Conservation (phyloP, 2,329 filamentous ascomycete genomes). For the Didymella lethalis region DNA sequence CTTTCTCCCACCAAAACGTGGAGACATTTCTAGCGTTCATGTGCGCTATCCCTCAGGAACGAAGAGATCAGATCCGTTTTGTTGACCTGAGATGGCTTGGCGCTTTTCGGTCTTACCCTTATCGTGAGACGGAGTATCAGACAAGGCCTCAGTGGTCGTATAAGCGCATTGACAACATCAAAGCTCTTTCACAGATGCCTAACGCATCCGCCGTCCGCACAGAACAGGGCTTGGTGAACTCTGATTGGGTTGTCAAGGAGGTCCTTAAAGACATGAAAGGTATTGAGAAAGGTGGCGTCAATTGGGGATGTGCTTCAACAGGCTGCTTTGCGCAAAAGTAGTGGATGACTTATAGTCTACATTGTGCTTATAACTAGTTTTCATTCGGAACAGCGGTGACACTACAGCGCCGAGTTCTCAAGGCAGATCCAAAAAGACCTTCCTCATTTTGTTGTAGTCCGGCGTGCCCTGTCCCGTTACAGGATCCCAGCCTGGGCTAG, state of each 20-base stretch:
- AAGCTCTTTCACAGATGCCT: constrained; percentile 3
- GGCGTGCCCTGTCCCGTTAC: constrained; percentile 36
- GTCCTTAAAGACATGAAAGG: constrained; percentile 1
- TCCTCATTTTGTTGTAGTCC: constrained; percentile 28
- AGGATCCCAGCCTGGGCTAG: constrained; percentile 38
- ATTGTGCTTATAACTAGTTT: not conserved
- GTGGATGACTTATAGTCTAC: not conserved
- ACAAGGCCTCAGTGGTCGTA: constrained; percentile 2
- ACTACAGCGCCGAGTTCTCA: not conserved
- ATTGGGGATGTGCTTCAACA: not conserved
- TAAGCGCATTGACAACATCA: constrained; percentile 4
- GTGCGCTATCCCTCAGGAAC: not conserved
- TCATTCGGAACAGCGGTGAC: not conserved
- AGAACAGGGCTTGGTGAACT: not conserved
- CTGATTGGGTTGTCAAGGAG: constrained; percentile 1
- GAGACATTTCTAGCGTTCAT: constrained; percentile 8
- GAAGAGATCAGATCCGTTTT: not conserved
- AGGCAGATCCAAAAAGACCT: constrained; percentile 24
- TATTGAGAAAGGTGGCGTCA: constrained; percentile 6
- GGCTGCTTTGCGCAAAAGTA: constrained; percentile 8
- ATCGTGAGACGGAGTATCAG: not conserved
- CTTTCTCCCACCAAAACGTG: constrained; percentile 1
- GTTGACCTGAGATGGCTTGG: constrained; percentile 6
- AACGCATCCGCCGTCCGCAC: not conserved
- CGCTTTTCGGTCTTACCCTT: not conserved